These are phyloP conservation scores for Aspergillus puulaauensis DNA, from an alignment of 2,329 filamentous ascomycete genomes.

Conservation along the genomic window DNA sequence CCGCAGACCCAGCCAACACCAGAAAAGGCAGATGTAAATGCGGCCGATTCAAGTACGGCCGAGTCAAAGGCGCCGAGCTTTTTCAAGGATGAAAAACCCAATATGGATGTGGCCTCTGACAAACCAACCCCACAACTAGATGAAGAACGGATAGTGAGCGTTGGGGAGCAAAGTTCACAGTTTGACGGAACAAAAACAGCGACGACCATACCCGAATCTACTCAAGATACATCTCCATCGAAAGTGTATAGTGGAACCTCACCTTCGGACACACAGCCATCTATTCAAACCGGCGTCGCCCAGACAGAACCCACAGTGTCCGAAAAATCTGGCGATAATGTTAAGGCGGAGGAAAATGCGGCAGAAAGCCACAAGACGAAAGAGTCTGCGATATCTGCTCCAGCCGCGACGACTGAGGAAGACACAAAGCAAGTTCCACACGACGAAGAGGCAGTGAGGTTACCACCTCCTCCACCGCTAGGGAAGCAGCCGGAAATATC, in stretches of 20 bases:
- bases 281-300: constrained; percentile 7
- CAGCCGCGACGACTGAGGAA: constrained; percentile 45
- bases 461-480: constrained; percentile 57
- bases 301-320: constrained; percentile 14
- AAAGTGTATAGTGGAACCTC: constrained; percentile 19
- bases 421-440: constrained; percentile 44
- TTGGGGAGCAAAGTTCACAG: constrained; percentile 40
- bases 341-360: constrained; percentile 18
- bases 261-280: neutral
- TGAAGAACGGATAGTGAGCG: constrained; percentile 31
- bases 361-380: constrained; percentile 15
- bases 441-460: constrained; percentile 42
- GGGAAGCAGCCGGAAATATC: constrained; percentile 34
- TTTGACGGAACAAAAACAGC: constrained; percentile 29
- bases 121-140: constrained; percentile 26
- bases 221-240: constrained; percentile 11
- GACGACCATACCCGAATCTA: constrained; percentile 15
- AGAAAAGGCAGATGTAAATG: constrained; percentile 40
- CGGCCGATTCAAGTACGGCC: constrained; percentile 39
- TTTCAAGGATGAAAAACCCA: constrained; percentile 39
- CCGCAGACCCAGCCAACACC: constrained; percentile 37
- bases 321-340: constrained; percentile 11
- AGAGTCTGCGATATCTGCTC: constrained; percentile 40
- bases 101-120: constrained; percentile 29
- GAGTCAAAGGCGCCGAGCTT: constrained; percentile 40